Evolutionary conservation across 176 grass and related monocot species (phyloP).

Genomic region (Coix lacrymajobi): DNA sequence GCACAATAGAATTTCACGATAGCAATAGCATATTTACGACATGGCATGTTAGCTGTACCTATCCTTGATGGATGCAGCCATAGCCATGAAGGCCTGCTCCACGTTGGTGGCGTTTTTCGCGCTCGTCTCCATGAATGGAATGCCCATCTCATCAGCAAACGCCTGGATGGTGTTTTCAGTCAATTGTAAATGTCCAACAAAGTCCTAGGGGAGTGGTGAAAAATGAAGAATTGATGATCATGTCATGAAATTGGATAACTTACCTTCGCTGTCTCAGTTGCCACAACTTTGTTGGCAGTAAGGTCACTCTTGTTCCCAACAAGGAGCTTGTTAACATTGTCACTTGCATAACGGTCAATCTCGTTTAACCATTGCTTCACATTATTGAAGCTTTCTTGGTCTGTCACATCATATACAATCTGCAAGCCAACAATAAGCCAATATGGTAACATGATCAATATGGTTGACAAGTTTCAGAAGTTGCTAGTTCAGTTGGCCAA

Average conservation of each 20-base stretch:
- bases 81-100: constrained; percentile 71
- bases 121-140: constrained; percentile 75
- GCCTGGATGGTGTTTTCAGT: constrained; percentile 29
- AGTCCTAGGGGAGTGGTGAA: neutral
- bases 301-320: constrained; percentile 83
- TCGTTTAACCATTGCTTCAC: constrained; percentile 87
- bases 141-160: constrained; percentile 77
- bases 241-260: neutral
- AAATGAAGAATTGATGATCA: neutral
- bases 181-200: neutral
- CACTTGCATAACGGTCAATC: constrained; percentile 82
- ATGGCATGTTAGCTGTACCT: constrained; percentile 19
- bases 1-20: neutral
- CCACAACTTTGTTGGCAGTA: constrained; percentile 70
- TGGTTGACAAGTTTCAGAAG: neutral
- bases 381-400: constrained; percentile 90
- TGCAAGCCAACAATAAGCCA: neutral
- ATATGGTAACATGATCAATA: neutral
- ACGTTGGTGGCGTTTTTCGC: constrained; percentile 68
- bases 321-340: constrained; percentile 83
- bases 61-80: constrained; percentile 63
- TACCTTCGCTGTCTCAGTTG: constrained; percentile 73
- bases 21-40: neutral
- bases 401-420: constrained; percentile 82
- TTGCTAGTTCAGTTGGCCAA: neutral